These are phyloP conservation scores for Chlamydomonas schloesseri DNA, from an alignment of 139 green algal genomes.

Conservation along the genomic window DNA sequence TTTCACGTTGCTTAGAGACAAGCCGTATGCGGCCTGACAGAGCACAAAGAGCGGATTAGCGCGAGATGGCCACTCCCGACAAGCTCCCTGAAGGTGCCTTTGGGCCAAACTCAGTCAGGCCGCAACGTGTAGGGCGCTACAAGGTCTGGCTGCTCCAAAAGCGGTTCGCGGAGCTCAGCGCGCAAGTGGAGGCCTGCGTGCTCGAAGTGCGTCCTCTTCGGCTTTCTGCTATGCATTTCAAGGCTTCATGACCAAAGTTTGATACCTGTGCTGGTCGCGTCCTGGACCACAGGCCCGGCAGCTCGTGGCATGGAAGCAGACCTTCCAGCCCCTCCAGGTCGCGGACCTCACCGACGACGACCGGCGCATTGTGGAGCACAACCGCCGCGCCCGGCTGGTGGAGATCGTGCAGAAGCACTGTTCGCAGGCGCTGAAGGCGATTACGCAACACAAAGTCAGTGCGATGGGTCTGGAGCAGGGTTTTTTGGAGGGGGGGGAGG, in stretches of 20 bases:
- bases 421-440: conserved; percentile 18
- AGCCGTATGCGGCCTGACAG: too few species aligned
- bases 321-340: conserved; percentile 11
- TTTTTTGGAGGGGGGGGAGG: neutral
- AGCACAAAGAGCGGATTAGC: too few species aligned
- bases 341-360: conserved; percentile 48
- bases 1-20: too few species aligned
- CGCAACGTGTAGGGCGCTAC: conserved; percentile 34
- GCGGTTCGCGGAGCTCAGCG: conserved; percentile 45
- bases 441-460: conserved; percentile 51
- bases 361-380: conserved; percentile 31
- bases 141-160: conserved; percentile 35
- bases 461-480: neutral
- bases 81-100: neutral
- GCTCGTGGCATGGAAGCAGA: conserved; percentile 47
- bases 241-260: neutral
- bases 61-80: neutral
- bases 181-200: conserved; percentile 49
- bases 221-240: neutral
- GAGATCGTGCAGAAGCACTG: conserved; percentile 46
- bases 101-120: neutral
- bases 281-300: conserved; percentile 43
- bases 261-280: too few species aligned
- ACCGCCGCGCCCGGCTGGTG: conserved; percentile 15
- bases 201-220: conserved; percentile 45